phyloP scores from a whole-genome alignment of 176 grass and related monocot genomes.

The Aegilops tauschii region DNA sequence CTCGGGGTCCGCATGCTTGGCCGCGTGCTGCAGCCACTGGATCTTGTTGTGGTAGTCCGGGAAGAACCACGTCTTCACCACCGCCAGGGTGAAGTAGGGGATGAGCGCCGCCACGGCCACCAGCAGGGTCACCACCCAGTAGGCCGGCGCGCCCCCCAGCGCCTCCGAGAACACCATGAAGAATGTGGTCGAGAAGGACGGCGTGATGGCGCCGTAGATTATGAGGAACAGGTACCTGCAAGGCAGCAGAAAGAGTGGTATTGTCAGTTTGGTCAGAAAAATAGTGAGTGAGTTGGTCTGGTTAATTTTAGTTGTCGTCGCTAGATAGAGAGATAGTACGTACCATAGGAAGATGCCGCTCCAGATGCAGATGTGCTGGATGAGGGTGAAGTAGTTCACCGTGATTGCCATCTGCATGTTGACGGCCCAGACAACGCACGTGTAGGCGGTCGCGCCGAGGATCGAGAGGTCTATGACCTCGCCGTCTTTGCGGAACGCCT shows the following conservation, averaged over 20 bases:
- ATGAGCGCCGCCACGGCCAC: slow-evolving; percentile 48
- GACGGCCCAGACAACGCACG: slow-evolving; percentile 73
- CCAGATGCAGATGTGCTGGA: slow-evolving; percentile 87
- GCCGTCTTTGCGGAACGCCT: slow-evolving; percentile 54
- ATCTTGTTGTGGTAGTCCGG: slow-evolving; percentile 77
- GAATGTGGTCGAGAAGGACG: slow-evolving; percentile 50
- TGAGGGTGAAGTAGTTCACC: slow-evolving; percentile 68
- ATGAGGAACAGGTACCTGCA: slow-evolving; percentile 73
- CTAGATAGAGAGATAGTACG: slow-evolving; percentile 14
- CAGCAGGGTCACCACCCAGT: slow-evolving; percentile 70
- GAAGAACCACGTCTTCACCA: slow-evolving; percentile 61
- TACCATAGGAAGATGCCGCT: slow-evolving; percentile 68
- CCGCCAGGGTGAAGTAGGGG: slow-evolving; percentile 55
- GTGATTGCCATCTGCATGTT: slow-evolving; percentile 73
- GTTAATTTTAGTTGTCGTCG: not conserved
- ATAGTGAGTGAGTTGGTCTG: not conserved
- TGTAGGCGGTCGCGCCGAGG: slow-evolving; percentile 58
- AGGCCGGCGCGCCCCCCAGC: slow-evolving; percentile 46
- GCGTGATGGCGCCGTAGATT: slow-evolving; percentile 67
- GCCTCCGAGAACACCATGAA: slow-evolving; percentile 63
- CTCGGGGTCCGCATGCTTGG: slow-evolving; percentile 40
- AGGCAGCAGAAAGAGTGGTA: not conserved
- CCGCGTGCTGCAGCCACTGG: slow-evolving; percentile 55
- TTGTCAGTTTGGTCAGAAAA: not conserved
- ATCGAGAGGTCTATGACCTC: slow-evolving; percentile 39